phyloP scores from a whole-genome alignment of 2,329 filamentous ascomycete genomes.

The Drechslerella dactyloides region DNA sequence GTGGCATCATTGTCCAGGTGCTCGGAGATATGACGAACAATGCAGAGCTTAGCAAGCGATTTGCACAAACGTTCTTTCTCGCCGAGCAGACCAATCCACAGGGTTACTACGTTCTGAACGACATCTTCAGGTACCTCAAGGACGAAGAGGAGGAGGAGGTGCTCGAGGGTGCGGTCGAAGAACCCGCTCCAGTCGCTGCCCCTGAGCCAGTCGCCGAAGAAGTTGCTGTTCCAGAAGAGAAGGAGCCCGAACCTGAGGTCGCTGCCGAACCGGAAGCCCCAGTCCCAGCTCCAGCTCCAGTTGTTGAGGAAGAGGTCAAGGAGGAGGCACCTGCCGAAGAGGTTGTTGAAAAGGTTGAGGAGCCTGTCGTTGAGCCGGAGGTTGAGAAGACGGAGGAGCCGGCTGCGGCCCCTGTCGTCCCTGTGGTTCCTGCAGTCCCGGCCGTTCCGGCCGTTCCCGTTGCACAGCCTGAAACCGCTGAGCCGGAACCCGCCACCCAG shows the following conservation, averaged over 20 bases:
- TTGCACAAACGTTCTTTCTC: conserved; percentile 96
- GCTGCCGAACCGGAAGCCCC: conserved; percentile 62
- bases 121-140: conserved; percentile 94
- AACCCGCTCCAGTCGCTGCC: conserved; percentile 55
- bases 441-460: conserved; percentile 25
- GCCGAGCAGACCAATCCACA: conserved; percentile 80
- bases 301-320: conserved; percentile 53
- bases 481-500: conserved; percentile 19
- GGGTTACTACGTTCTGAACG: conserved; percentile 97
- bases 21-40: conserved; percentile 98
- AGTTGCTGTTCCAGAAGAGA: conserved; percentile 55
- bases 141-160: conserved; percentile 72
- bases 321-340: conserved; percentile 51
- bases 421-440: conserved; percentile 28
- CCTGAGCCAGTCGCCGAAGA: conserved; percentile 54
- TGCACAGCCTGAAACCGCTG: conserved; percentile 30
- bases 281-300: conserved; percentile 58
- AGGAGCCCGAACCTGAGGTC: conserved; percentile 54
- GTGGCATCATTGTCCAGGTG: conserved; percentile 90
- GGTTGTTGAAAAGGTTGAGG: conserved; percentile 44
- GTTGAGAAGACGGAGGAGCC: conserved; percentile 40
- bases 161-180: conserved; percentile 54
- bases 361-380: conserved; percentile 34
- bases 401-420: conserved; percentile 45
- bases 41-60: conserved; percentile 87